These are phyloP conservation scores for Francoa sonchifolia DNA, from an alignment of 441 rosid genomes.

Conservation along the genomic window DNA sequence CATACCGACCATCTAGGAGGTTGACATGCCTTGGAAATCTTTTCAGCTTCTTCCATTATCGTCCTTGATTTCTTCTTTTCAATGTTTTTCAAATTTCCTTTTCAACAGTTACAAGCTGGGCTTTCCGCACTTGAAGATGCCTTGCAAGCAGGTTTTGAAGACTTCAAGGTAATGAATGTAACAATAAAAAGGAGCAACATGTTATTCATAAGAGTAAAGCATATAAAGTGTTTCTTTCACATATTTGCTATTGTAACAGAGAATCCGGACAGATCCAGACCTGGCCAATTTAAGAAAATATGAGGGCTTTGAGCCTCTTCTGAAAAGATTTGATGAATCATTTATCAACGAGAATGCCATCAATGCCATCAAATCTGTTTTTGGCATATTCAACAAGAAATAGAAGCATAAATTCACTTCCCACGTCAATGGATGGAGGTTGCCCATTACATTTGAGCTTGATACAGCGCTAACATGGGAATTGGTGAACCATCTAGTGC, in stretches of 20 bases:
- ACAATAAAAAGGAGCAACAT: neutral
- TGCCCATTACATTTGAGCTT: neutral
- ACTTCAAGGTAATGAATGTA: slow-evolving; percentile 61
- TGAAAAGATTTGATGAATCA: slow-evolving; percentile 80
- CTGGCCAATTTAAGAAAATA: slow-evolving; percentile 48
- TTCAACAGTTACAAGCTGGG: slow-evolving; percentile 74
- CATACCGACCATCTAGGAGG: too few relatives aligned
- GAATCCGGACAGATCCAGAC: slow-evolving; percentile 82
- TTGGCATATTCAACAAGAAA: slow-evolving; percentile 66
- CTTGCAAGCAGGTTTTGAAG: slow-evolving; percentile 65
- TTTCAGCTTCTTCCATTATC: too few relatives aligned
- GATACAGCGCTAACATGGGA: neutral
- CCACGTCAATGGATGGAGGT: slow-evolving; percentile 1
- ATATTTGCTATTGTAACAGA: slow-evolving; percentile 32
- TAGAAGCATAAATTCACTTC: slow-evolving; percentile 18
- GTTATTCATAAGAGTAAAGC: too few relatives aligned
- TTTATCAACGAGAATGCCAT: slow-evolving; percentile 90
- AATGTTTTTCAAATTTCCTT: too few relatives aligned
- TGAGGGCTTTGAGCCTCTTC: slow-evolving; percentile 46
- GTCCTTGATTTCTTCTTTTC: too few relatives aligned
- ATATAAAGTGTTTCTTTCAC: neutral
- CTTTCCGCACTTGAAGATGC: slow-evolving; percentile 85
- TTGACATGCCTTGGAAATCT: too few relatives aligned
- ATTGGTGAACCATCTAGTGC: slow-evolving; percentile 2
- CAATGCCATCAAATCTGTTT: slow-evolving; percentile 82